Percentiles rank a stretch among this genome's conserved stretches.
phyloP scores from a whole-genome alignment of 176 grass and related monocot species.

The Bolboschoenus planiculmis region DNA sequence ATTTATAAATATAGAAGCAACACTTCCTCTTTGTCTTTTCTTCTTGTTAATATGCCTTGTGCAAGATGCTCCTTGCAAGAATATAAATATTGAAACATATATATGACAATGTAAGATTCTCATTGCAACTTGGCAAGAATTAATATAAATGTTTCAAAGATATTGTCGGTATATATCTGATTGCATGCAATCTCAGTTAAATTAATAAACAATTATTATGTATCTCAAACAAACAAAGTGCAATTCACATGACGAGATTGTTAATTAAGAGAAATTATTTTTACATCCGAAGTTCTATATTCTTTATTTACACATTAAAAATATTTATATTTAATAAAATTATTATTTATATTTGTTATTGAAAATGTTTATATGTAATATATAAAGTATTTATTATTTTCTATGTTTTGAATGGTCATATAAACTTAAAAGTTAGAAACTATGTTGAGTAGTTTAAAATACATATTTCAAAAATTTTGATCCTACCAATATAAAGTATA shows the following conservation, averaged over 20 bases:
- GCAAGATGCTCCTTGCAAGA: neutral
- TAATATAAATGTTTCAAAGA: neutral
- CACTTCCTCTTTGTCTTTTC: neutral
- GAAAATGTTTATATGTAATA: no score
- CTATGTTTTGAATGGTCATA: no score
- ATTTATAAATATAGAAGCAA: neutral
- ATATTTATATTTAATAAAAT: no score
- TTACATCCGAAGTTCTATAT: no score
- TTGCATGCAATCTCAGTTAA: neutral
- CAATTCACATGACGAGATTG: slow-evolving; percentile 7
- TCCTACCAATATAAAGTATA: no score
- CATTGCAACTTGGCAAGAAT: neutral
- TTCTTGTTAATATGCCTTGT: neutral
- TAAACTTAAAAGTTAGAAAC: no score
- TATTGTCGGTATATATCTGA: neutral
- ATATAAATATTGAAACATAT: neutral
- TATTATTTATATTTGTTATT: no score
- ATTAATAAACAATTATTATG: neutral
- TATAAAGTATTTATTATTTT: no score
- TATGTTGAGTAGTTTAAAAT: no score
- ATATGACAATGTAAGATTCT: slow-evolving; percentile 3
- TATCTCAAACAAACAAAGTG: neutral
- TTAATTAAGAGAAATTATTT: no score
- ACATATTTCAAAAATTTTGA: no score
- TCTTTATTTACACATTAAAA: no score